phyloP scores from a whole-genome alignment of 2,329 filamentous ascomycete genomes.

The Aspergillus quadrilineatus region DNA sequence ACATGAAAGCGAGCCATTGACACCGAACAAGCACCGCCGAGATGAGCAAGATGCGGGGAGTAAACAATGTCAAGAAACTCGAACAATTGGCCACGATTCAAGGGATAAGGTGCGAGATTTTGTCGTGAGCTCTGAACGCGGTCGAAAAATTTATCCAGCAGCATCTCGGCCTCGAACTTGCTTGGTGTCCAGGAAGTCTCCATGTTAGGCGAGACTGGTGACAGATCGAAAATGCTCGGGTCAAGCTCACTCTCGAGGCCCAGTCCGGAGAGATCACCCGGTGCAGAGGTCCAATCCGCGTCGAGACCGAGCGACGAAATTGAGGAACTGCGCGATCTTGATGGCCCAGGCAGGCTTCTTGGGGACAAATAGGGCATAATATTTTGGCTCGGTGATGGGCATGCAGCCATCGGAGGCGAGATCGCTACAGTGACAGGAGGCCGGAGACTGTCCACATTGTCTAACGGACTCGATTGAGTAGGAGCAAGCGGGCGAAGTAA shows the following conservation, averaged over 20 bases:
- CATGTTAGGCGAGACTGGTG: background rate
- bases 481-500: conserved; percentile 1
- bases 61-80: conserved; percentile 12
- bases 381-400: conserved; percentile 11
- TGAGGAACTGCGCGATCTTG: conserved; percentile 14
- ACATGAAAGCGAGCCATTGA: conserved; percentile 19
- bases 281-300: background rate
- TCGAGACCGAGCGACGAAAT: conserved; percentile 13
- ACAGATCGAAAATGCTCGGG: background rate
- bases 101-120: background rate
- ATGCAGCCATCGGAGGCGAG: conserved; percentile 14
- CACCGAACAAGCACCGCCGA: background rate
- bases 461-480: background rate
- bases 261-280: background rate
- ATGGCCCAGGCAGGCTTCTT: background rate
- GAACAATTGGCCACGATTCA: conserved; percentile 3
- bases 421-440: background rate
- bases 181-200: background rate
- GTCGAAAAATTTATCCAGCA: conserved; percentile 14
- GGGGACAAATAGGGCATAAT: conserved; percentile 6
- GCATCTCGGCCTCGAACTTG: conserved; percentile 8
- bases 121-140: background rate
- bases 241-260: background rate
- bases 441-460: background rate
- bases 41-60: background rate